Conservation (phyloP, 345 rosid genomes). For the Populus pruinosa region DNA sequence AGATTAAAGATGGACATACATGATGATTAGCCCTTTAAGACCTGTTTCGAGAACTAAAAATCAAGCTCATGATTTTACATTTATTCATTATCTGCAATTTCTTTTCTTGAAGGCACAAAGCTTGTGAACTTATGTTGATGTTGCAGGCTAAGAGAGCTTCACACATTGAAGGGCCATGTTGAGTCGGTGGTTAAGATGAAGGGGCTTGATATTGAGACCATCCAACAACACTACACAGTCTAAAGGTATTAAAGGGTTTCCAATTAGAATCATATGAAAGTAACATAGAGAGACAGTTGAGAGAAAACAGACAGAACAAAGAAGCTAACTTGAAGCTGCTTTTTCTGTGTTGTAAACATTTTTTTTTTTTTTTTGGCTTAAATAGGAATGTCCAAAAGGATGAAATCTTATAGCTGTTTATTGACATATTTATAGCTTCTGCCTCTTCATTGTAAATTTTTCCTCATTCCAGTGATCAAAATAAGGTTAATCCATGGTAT, state of each 20-base stretch:
- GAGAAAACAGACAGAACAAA: not conserved
- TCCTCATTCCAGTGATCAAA: not conserved
- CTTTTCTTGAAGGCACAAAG: not conserved
- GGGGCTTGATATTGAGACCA: conserved; percentile 11
- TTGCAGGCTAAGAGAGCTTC: conserved; percentile 9
- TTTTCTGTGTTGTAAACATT: not conserved
- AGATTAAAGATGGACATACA: too few relatives aligned
- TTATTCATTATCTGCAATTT: too few relatives aligned
- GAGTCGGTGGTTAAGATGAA: conserved; percentile 13
- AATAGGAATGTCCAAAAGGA: not conserved
- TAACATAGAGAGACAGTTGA: not conserved
- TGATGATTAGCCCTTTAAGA: too few relatives aligned
- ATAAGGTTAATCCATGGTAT: not conserved
- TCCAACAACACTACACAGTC: conserved; percentile 9
- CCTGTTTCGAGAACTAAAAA: too few relatives aligned
- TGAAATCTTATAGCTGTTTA: not conserved
- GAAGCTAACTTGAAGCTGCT: not conserved
- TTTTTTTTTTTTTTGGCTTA: not conserved
- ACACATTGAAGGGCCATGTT: conserved; percentile 15
- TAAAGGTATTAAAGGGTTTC: not conserved
- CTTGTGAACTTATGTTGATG: not conserved
- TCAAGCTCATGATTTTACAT: too few relatives aligned
- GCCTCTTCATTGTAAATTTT: not conserved
- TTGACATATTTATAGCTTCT: not conserved
- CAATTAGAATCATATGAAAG: not conserved